Evolutionary conservation across 2,329 filamentous ascomycete genomes (phyloP), one percentile per base, ranked within the genome.

Genomic region (Monosporascus sp.): DNA sequence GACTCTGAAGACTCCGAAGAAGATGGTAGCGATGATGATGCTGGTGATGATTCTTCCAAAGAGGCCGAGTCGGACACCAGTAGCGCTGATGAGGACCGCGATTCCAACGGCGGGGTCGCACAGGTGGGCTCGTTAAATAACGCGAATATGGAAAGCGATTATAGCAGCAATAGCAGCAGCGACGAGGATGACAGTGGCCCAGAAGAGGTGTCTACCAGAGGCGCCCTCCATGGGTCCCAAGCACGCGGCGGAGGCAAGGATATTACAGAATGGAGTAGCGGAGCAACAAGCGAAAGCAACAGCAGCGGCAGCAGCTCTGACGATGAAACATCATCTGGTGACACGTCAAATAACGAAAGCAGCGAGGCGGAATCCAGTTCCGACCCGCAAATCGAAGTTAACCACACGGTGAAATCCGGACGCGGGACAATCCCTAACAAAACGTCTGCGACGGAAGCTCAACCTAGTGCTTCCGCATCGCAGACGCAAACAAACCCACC

Each of bases 151-250:
- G 27, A 40, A 11, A 49, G 37, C 22, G 51, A 56, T 47, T 50
- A 56, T n/a, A 61, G 58, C 20, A n/a, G 14, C 41, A 48, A 57
- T 14, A 56, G 52, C 17, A 50, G 24, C 26, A 27, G 22, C n/a
- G 27, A 49, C 38, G 58, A 59, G 11, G 66, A 60, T 44, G 63
- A 67, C 7, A 63, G 60, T 50, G 61, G 59, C 16, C 63, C 62
- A 9, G 62, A 67, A 48, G 61, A 64, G 41, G 53, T 49, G 40
- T 52, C 52, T 37, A 52, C 45, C 20, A 58, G 17, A 47, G 22
- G 31, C 11, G 7, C 20, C 5, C 9, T 11, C n/a, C 24, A 35
- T 22, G 45, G 22, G 24, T 45, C 46, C n/a, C 54, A 35, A 49
- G n/a, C 49, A 17, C 4, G 26, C 20, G 22, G 31, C 16, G 11